A percentile compares a stretch with the other conserved stretches of the same genome.
These are phyloP conservation scores for Dryas drummondii DNA, from an alignment of 306 rosid genomes.

Conservation along the genomic window DNA sequence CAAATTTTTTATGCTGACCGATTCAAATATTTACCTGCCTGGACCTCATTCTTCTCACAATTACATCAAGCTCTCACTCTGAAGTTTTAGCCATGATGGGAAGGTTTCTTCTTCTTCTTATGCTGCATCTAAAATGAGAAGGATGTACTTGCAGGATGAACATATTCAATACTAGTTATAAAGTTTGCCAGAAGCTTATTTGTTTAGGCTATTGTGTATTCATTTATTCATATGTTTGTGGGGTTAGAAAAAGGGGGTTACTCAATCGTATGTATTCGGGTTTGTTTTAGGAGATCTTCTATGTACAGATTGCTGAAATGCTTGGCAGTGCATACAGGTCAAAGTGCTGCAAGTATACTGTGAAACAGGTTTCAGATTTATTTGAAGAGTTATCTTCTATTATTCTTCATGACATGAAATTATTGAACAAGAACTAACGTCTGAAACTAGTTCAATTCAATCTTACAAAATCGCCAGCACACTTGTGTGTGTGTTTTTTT, in stretches of 20 bases:
- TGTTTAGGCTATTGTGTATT: constrained; percentile 4
- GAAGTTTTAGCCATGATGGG: constrained; percentile 6
- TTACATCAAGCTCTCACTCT: background rate
- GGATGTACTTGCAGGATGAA: background rate
- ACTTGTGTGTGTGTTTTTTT: no score
- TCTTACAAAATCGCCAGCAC: no score
- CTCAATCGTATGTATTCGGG: background rate
- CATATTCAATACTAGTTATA: background rate
- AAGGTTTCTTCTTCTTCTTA: background rate
- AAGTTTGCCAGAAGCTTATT: constrained; percentile 1
- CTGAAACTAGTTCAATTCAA: no score
- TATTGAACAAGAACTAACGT: no score
- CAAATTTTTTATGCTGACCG: background rate
- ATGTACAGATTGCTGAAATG: constrained; percentile 12
- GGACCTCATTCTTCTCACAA: background rate
- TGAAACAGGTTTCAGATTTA: background rate
- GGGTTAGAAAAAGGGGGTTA: background rate
- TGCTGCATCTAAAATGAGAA: background rate
- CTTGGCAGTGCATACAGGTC: background rate
- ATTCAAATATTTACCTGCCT: background rate
- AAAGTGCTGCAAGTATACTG: background rate
- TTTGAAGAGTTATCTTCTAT: background rate
- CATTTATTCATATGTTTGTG: constrained; percentile 5
- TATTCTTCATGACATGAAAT: no score
- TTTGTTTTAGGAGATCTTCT: constrained; percentile 5